phyloP scores from a whole-genome alignment of 108 stramenopile species.

The Nitzschia sp. region DNA sequence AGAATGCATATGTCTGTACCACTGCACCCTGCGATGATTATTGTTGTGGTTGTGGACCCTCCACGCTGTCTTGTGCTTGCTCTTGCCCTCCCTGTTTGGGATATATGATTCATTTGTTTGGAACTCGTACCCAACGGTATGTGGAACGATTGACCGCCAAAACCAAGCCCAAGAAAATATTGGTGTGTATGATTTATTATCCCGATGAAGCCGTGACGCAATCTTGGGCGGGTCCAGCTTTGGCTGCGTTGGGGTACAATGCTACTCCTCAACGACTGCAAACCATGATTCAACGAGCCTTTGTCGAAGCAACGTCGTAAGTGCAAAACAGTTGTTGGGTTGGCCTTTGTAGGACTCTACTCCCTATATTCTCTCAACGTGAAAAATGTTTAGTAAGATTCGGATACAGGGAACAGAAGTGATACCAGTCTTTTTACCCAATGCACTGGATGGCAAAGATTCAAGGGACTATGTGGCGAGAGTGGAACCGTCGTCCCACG shows the following conservation, averaged over 20 bases:
- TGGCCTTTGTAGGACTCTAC: not conserved
- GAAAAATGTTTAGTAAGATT: conserved; percentile 51
- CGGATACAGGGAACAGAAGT: conserved; percentile 65
- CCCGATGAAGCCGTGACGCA: conserved; percentile 66
- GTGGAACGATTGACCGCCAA: conserved; percentile 66
- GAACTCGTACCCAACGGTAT: conserved; percentile 70
- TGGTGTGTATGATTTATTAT: conserved; percentile 91
- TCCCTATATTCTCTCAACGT: not conserved
- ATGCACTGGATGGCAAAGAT: conserved; percentile 74
- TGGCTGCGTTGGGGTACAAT: conserved; percentile 78
- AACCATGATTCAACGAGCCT: conserved; percentile 64
- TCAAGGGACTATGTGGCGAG: conserved; percentile 82
- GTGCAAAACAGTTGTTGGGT: not conserved
- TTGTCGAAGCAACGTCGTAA: conserved; percentile 64
- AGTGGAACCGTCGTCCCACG: conserved; percentile 83
- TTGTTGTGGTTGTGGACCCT: conserved; percentile 79
- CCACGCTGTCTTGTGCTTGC: conserved; percentile 48
- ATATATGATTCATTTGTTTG: conserved; percentile 82
- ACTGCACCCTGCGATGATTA: conserved; percentile 52
- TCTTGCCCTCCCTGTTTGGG: conserved; percentile 73
- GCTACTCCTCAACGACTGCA: conserved; percentile 67
- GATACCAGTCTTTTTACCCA: conserved; percentile 76
- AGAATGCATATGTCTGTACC: conserved; percentile 27
- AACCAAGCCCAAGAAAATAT: conserved; percentile 72
- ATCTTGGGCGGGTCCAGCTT: conserved; percentile 81